Conservation (phyloP, 352 stramenopile species). For the Ophiocytium majus region DNA sequence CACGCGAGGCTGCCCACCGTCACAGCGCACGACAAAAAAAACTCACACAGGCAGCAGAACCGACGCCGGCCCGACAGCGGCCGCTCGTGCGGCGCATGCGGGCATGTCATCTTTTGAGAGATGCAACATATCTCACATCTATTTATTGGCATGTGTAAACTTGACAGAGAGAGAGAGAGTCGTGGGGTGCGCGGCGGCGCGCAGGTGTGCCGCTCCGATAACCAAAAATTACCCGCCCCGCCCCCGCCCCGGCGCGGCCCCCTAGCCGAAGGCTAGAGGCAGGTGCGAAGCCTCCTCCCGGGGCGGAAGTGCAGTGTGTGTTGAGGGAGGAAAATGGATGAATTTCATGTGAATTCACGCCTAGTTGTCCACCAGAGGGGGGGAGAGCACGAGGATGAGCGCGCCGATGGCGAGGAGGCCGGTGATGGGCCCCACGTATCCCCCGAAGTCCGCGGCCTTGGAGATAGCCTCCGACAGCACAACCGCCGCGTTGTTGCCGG, state of each 20-base stretch:
- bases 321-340: not conserved
- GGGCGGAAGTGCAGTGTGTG: not conserved
- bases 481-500: not conserved
- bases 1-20: no score
- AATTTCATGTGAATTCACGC: no score
- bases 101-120: not conserved
- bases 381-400: constrained; percentile 40
- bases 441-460: constrained; percentile 32
- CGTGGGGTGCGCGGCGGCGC: not conserved
- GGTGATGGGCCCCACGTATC: constrained; percentile 31
- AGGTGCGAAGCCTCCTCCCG: not conserved
- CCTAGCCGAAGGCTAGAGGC: no score
- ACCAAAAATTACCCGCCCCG: not conserved
- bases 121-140: not conserved
- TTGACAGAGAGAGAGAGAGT: not conserved
- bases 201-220: not conserved
- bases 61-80: not conserved
- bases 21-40: no score
- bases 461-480: not conserved
- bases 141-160: constrained; percentile 3
- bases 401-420: constrained; percentile 30
- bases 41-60: not conserved
- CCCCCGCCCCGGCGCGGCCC: no score
- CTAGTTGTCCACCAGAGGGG: constrained; percentile 17
- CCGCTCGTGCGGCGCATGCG: no score